Percentiles rank a stretch among this genome's conserved stretches.
These are phyloP conservation scores for Neopestalotiopsis clavispora DNA, from an alignment of 2,329 filamentous ascomycete species.

Conservation along the genomic window DNA sequence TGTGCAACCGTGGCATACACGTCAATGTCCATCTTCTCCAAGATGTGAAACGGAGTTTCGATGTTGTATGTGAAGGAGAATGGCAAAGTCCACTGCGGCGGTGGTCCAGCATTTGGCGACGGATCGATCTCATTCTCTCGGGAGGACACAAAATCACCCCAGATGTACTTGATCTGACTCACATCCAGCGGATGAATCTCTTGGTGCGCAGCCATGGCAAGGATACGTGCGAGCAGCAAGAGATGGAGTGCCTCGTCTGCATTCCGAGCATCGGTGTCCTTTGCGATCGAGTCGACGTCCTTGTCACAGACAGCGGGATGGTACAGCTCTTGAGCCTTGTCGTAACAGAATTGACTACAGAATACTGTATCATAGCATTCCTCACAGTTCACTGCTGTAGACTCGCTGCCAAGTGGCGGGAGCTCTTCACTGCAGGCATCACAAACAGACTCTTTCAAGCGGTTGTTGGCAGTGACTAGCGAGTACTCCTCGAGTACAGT, in stretches of 20 bases:
- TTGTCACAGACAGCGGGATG: slow-evolving; percentile 70
- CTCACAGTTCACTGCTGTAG: slow-evolving; percentile 57
- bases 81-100: slow-evolving; percentile 70
- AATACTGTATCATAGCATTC: slow-evolving; percentile 71
- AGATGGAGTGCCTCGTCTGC: slow-evolving; percentile 67
- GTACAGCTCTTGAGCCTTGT: slow-evolving; percentile 62
- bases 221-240: slow-evolving; percentile 63
- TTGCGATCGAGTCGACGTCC: slow-evolving; percentile 68
- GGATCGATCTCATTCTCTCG: slow-evolving; percentile 58
- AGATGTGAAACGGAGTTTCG: slow-evolving; percentile 73
- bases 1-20: slow-evolving; percentile 64
- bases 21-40: slow-evolving; percentile 85
- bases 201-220: slow-evolving; percentile 68
- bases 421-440: slow-evolving; percentile 84
- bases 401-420: slow-evolving; percentile 59
- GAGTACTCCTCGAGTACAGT: slow-evolving; percentile 82
- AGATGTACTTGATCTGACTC: slow-evolving; percentile 69
- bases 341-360: slow-evolving; percentile 64
- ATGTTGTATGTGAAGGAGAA: slow-evolving; percentile 82
- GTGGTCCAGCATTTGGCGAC: slow-evolving; percentile 59
- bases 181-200: slow-evolving; percentile 67
- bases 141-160: slow-evolving; percentile 68
- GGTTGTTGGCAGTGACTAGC: slow-evolving; percentile 86
- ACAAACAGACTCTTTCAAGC: slow-evolving; percentile 84
- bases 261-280: slow-evolving; percentile 64